Conservation (phyloP, 108 stramenopile species). For the Nitzschia putrida region DNA sequence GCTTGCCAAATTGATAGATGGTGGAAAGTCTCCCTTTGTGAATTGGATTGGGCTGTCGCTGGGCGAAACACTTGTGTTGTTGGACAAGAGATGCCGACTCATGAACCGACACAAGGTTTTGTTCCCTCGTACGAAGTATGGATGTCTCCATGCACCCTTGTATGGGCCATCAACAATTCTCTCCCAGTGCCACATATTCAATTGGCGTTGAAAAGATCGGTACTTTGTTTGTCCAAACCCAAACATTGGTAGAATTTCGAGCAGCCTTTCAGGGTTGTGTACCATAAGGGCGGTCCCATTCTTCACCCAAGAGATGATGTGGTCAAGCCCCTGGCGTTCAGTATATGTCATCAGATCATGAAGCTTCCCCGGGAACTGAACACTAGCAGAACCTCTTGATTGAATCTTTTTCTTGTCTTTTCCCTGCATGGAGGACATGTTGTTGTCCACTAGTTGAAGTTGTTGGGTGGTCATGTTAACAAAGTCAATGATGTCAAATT, state of each 20-base stretch:
- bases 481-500: too few relatives aligned
- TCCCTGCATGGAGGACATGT: background rate
- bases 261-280: constrained; percentile 22
- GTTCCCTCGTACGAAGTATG: constrained; percentile 30
- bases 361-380: constrained; percentile 31
- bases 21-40: too few relatives aligned
- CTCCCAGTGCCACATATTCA: constrained; percentile 87
- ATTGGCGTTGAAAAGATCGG: constrained; percentile 76
- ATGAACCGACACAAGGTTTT: constrained; percentile 19
- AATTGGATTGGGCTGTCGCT: too few relatives aligned
- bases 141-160: constrained; percentile 32
- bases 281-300: constrained; percentile 19
- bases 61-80: too few relatives aligned
- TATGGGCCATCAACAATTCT: constrained; percentile 45
- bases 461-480: too few relatives aligned
- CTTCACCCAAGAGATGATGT: constrained; percentile 20
- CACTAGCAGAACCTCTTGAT: background rate
- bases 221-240: constrained; percentile 61
- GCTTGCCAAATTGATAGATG: too few relatives aligned
- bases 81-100: constrained; percentile 8
- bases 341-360: constrained; percentile 22
- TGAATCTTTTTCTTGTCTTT: constrained; percentile 3
- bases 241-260: constrained; percentile 48
- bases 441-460: too few relatives aligned
- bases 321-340: constrained; percentile 9